A percentile compares a stretch with the other conserved stretches of the same genome.
phyloP scores from a whole-genome alignment of 106 monocot species.

The Dioscorea dumetorum region DNA sequence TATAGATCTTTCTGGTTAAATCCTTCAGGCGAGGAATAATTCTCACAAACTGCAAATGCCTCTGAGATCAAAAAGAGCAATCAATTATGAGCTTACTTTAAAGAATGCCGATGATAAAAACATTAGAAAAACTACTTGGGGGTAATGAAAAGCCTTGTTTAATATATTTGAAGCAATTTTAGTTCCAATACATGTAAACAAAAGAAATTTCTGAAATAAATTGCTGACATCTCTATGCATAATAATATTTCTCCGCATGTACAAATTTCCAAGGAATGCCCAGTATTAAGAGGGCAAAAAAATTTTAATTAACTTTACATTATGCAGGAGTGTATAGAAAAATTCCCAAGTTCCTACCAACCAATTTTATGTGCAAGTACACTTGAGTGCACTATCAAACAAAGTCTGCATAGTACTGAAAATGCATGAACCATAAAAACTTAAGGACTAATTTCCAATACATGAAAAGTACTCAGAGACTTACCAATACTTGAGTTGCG shows the following conservation, averaged over 20 bases:
- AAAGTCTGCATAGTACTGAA: not conserved
- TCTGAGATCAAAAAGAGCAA: conserved; percentile 30
- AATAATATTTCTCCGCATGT: no score
- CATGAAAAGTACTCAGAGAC: conserved; percentile 2
- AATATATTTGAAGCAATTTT: no score
- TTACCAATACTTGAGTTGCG: conserved; percentile 95
- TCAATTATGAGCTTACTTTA: not conserved
- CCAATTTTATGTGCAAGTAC: not conserved
- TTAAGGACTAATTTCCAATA: no score
- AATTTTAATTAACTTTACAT: no score
- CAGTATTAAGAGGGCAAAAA: no score
- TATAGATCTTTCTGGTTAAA: conserved; percentile 86
- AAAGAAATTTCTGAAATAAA: no score
- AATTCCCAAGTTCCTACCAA: no score
- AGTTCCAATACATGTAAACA: no score
- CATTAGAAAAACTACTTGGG: not conserved
- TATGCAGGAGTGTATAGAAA: no score
- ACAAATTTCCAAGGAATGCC: no score
- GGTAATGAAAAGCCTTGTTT: no score
- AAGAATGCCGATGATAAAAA: not conserved
- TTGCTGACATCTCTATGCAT: no score
- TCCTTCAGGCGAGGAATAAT: conserved; percentile 82
- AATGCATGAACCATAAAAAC: not conserved
- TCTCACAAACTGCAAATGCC: conserved; percentile 95
- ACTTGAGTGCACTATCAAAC: not conserved